Evolutionary conservation across 139 green algal species (phyloP), one percentile per base, ranked within the genome.

Genomic region (Astrephomene gubernaculifera): DNA sequence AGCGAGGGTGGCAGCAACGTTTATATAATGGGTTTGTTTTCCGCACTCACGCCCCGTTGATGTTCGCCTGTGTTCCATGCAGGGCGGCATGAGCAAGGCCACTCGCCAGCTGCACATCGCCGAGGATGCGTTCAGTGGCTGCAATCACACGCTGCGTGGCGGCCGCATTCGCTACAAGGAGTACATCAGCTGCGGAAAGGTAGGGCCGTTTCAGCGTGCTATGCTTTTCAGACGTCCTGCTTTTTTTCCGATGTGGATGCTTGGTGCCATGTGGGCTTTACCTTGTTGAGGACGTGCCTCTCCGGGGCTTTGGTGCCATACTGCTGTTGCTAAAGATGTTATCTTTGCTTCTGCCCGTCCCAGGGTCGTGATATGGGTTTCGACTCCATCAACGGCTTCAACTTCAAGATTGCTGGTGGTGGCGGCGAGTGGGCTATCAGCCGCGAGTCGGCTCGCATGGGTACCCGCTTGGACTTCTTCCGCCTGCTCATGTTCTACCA

Each of bases 321-420:
- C n/a, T n/a, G n/a, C n/a, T n/a, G n/a, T n/a, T n/a, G n/a, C n/a
- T n/a, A n/a, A n/a, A n/a, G n/a, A n/a, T n/a, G n/a, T n/a, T n/a
- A n/a, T n/a, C n/a, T n/a, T n/a, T n/a, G n/a, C n/a, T n/a, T n/a
- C n/a, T n/a, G 14, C 65, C 7, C 12, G 38, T 17, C 39, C 38
- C 57, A 82, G 74, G 96, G 95, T n/a, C 91, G 95, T 57, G 96
- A 98, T 83, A 97, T 98, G 92, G 96, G 96, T 71, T 98, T 98
- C 70, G 96, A 97, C 69, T 96, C 95, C 45, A 98, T 98, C 86
- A 96, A 97, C 81, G 84, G 89, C 49, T 98, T 98, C 72, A 96
- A 98, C 92, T 92, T 93, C 84, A 98, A 98, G 92, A 89, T 93
- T 52, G 85, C 88, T 21, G 86, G 83, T 72, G 95, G 96, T 81